phyloP scores from a whole-genome alignment of 164 flowering plant species.

The Brasenia schreberi region DNA sequence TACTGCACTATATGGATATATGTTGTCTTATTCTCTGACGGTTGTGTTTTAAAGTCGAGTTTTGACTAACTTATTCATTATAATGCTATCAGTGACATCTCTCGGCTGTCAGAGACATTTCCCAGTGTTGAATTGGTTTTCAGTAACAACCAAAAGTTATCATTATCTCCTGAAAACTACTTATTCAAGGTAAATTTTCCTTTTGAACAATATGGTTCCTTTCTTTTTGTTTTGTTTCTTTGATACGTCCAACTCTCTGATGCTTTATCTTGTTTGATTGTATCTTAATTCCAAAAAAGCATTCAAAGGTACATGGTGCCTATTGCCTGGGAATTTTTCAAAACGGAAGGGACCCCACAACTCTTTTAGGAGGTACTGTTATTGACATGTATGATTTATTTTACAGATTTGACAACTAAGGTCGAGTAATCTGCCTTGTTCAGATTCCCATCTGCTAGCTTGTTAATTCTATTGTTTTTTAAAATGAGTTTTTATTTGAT shows the following conservation, averaged over 20 bases:
- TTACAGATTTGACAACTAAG: background rate
- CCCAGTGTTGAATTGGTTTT: conserved; percentile 84
- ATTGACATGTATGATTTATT: background rate
- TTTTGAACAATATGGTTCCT: background rate
- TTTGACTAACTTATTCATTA: background rate
- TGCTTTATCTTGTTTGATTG: background rate
- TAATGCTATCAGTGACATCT: conserved; percentile 39
- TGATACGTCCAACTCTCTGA: background rate
- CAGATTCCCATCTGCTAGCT: no score
- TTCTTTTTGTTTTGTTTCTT: background rate
- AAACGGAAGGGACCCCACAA: conserved; percentile 83
- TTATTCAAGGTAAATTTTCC: conserved; percentile 50
- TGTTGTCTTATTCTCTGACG: no score
- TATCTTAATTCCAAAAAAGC: conserved; percentile 24
- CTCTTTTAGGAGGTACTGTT: conserved; percentile 83
- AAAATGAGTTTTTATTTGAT: no score
- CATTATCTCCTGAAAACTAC: conserved; percentile 87
- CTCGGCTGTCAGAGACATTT: conserved; percentile 52
- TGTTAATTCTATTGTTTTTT: no score
- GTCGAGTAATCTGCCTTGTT: background rate
- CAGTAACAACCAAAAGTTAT: conserved; percentile 52
- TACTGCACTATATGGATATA: no score
- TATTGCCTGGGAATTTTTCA: conserved; percentile 91
- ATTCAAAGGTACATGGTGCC: conserved; percentile 82
- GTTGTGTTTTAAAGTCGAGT: background rate